Conservation (phyloP, 331 rosid genomes). For the Pyracantha coccinea region DNA sequence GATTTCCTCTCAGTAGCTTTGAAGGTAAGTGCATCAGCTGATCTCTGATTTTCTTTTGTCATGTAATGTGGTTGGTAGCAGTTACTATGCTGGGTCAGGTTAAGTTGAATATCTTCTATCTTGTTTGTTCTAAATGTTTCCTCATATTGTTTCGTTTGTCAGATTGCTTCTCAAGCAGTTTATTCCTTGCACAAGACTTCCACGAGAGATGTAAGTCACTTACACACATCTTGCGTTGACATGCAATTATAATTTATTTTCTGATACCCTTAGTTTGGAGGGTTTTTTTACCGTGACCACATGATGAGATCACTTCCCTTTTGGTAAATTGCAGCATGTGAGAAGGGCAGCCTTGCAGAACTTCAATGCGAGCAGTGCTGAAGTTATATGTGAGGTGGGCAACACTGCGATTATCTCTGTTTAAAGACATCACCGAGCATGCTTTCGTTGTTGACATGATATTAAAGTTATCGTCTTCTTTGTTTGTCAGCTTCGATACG, state of each 20-base stretch:
- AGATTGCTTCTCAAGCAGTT: constrained; percentile 90
- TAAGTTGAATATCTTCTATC: neutral
- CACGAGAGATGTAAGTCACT: constrained; percentile 73
- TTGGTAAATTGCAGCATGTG: constrained; percentile 61
- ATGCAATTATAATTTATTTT: neutral
- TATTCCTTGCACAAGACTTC: constrained; percentile 89
- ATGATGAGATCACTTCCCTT: neutral
- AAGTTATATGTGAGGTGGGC: constrained; percentile 83
- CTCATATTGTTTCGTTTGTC: constrained; percentile 11
- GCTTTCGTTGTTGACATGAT: neutral
- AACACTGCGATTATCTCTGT: no score
- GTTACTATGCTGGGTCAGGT: neutral
- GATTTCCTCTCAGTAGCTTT: constrained; percentile 66
- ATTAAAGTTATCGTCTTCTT: neutral
- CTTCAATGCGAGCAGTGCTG: constrained; percentile 70
- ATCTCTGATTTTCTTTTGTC: neutral
- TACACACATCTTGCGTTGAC: neutral
- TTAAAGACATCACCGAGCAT: no score
- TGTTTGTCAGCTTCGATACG: constrained; percentile 63
- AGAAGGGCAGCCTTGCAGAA: constrained; percentile 63
- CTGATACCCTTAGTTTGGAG: neutral
- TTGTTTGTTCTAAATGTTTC: constrained; percentile 6
- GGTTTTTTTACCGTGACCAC: neutral
- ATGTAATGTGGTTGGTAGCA: neutral
- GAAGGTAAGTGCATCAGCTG: constrained; percentile 42